phyloP scores from a whole-genome alignment of 768 basidiomycete species.

The Cubamyces sp. region DNA sequence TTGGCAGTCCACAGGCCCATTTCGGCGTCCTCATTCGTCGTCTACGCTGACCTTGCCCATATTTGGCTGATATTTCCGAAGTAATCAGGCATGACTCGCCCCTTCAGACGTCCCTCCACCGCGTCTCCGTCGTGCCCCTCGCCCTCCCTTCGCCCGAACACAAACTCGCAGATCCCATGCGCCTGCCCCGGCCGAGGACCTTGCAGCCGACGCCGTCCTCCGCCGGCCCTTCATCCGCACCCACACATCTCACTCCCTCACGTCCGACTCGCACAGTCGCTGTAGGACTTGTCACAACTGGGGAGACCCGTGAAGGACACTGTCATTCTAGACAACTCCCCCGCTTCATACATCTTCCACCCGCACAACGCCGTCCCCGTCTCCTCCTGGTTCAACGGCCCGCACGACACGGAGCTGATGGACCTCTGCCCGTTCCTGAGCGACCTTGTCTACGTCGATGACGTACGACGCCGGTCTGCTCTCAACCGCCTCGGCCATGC shows the following conservation, averaged over 20 bases:
- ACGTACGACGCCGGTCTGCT: slow-evolving; percentile 53
- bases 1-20: no score
- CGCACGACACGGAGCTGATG: slow-evolving; percentile 95
- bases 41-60: no score
- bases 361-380: slow-evolving; percentile 99
- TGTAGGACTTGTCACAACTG: slow-evolving; percentile 92
- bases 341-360: slow-evolving; percentile 99
- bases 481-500: slow-evolving; percentile 11
- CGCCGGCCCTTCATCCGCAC: neutral
- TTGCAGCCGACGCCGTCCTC: slow-evolving; percentile 9
- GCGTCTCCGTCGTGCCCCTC: slow-evolving; percentile 83
- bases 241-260: slow-evolving; percentile 9
- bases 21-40: no score
- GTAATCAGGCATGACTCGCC: no score
- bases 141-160: slow-evolving; percentile 90
- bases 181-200: slow-evolving; percentile 32
- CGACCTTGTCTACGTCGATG: slow-evolving; percentile 66
- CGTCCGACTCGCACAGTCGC: slow-evolving; percentile 17
- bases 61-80: no score
- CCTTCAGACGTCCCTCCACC: slow-evolving; percentile 44
- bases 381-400: slow-evolving; percentile 99
- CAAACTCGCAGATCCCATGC: slow-evolving; percentile 90
- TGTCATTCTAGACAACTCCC: slow-evolving; percentile 98
- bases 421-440: slow-evolving; percentile 93
- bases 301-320: slow-evolving; percentile 91